Evolutionary conservation across 2,329 filamentous ascomycete genomes (phyloP), one percentile per base, ranked within the genome.

Genomic region (Aspergillus pseudoviridinutans): DNA sequence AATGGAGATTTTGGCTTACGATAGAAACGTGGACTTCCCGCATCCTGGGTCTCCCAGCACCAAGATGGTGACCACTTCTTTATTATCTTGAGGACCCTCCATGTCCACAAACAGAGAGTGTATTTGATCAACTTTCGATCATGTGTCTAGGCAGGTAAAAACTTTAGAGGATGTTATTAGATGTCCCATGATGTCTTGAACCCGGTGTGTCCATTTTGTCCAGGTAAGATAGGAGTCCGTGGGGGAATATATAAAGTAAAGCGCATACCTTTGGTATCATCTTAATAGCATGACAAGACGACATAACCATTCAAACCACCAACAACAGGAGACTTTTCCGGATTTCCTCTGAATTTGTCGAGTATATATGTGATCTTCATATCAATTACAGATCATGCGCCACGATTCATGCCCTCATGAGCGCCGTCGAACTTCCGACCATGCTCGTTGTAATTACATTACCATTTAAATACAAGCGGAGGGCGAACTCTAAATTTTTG

Each of bases 11-110:
- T 49, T 29, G 28, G 80, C 82, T 70, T 76, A 86, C 82, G 84
- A 83, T 60, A 87, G 71, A 61, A 87, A 86, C 9, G 82, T 84
- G 52, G 84, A 84, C 71, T 87, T 87, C 57, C 84, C 84, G 49
- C 84, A 83, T 52, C 80, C 82, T 41, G 78, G 67, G 58, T 86
- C 84, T 53, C 84, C 84, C 2, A 87, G 74, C 17, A 87, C 73
- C 6, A 87, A 76, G 51, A 87, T 60, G 4, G 69, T 74, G 27
- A 74, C 71, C 20, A 66, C 66, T 24, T 42, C 53, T 54, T 14
- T 66, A 58, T 27, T 3, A 24, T 24, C 44, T 24, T 47, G 44
- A 6, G 44, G 20, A 25, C 24, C 4, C 6, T 47, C 44, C 44
- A 47, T 47, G 44, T 47, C 44, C 44, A 47, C 22, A 7, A 4